Conservation (phyloP, 768 basidiomycete species). For the Phaffia tasmanica region DNA sequence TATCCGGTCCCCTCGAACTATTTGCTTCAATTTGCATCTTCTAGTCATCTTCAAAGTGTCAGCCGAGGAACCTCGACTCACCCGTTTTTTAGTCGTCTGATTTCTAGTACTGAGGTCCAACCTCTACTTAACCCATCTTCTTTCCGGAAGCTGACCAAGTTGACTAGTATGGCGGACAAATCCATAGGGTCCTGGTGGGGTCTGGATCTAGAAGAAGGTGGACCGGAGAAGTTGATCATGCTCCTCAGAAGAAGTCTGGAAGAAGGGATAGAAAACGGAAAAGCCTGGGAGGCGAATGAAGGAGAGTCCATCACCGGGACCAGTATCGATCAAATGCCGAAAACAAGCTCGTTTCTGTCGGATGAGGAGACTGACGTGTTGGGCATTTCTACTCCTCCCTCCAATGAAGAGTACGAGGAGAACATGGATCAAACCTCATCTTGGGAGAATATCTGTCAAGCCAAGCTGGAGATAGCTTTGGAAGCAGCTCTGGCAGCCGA, state of each 20-base stretch:
- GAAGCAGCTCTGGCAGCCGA: constrained; percentile 75
- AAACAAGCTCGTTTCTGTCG: background rate
- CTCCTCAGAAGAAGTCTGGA: constrained; percentile 48
- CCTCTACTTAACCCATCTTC: constrained; percentile 8
- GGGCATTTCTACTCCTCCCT: no score
- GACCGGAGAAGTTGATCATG: background rate
- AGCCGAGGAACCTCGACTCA: background rate
- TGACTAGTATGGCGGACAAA: constrained; percentile 51
- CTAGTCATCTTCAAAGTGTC: background rate
- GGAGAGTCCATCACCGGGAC: constrained; percentile 40
- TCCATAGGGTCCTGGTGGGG: constrained; percentile 36
- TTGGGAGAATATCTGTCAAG: constrained; percentile 47
- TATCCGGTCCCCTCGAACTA: constrained; percentile 51
- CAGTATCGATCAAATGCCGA: no score
- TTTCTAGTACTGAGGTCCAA: background rate
- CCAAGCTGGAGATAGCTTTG: constrained; percentile 50
- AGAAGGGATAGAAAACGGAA: constrained; percentile 48
- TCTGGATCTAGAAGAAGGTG: background rate
- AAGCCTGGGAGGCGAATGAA: constrained; percentile 29
- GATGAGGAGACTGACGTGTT: background rate
- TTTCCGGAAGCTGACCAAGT: constrained; percentile 51
- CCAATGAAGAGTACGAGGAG: background rate
- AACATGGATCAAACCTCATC: constrained; percentile 35
- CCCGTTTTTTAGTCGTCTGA: background rate
- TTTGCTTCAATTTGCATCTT: constrained; percentile 7